phyloP scores from a whole-genome alignment of 106 monocot genomes.

The Dendrobium catenatum region DNA sequence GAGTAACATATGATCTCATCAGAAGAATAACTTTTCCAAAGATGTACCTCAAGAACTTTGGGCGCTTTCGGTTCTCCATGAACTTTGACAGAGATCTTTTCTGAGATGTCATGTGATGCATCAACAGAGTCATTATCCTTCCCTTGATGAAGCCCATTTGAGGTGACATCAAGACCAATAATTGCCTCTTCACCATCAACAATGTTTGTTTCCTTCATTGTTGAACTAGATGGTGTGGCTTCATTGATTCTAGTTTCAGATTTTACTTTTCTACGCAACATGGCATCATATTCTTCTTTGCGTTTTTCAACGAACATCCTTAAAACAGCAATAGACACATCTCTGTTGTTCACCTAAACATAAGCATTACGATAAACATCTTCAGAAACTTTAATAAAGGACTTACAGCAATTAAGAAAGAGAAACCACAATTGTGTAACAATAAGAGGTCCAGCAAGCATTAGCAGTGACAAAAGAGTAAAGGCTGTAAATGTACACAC shows the following conservation, averaged over 20 bases:
- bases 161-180: not conserved
- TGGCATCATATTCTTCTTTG: constrained; percentile 73
- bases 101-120: constrained; percentile 14
- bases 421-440: not conserved
- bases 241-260: constrained; percentile 17
- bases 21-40: not conserved
- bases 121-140: constrained; percentile 9
- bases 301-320: constrained; percentile 60
- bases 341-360: constrained; percentile 88
- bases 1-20: not conserved
- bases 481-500: not conserved
- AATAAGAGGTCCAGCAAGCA: not conserved
- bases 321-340: constrained; percentile 90
- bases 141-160: constrained; percentile 18
- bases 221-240: constrained; percentile 13
- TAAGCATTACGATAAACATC: not conserved
- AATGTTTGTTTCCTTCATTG: constrained; percentile 6
- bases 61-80: constrained; percentile 45
- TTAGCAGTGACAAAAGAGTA: not conserved
- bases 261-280: constrained; percentile 39
- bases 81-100: constrained; percentile 24
- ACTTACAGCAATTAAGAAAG: not conserved
- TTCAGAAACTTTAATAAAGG: not conserved
- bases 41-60: constrained; percentile 72
- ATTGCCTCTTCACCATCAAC: constrained; percentile 19